Evolutionary conservation across 345 rosid species (phyloP), one percentile per base, ranked within the genome.

Genomic region (Luvunga scandens): DNA sequence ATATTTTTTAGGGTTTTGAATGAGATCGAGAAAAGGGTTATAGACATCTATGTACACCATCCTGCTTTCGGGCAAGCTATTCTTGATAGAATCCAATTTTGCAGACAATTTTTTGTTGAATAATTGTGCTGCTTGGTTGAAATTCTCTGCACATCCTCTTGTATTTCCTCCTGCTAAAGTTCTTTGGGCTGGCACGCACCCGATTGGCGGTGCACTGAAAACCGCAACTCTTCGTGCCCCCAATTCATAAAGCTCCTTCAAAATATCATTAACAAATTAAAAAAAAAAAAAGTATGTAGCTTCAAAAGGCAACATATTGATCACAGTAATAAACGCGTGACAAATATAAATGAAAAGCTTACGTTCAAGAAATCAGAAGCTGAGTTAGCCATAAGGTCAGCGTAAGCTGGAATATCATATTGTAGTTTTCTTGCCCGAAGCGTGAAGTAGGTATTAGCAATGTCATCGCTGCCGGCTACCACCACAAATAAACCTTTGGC

Each of bases 401-500:
- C 71, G 66, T 90, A 90, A 4, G 82, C 39, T 25, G 82, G 75
- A 48, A 88, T 67, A 72, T 84, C 85, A 72, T 86, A 89, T 21
- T 85, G 88, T 25, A 75, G 55, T 77, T 80, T 75, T 70, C 91
- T 80, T n/a, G 75, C 66, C 22, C 68, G 87, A 53, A 83, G 69
- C 2, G 7, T 25, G 36, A 79, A 90, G 69, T 89, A 92, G 9
- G 86, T 88, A 79, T 85, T 85, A 38, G 90, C 93, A n/a, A 92
- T 83, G 83, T 92, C 97, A 36, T 90, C 82, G 71, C 89, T 90
- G 55, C 94, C 90, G 19, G 86, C 80, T 12, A 87, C 87, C 53
- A 86, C 72, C 1, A 88, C 19, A 80, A 78, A 77, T 61, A 90
- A 2, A 74, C 88, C 84, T 12, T 85, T 88, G 64, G 81, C 83